Evolutionary conservation across 2,329 filamentous ascomycete species (phyloP).

Genomic region (Botrytis sinoallii): DNA sequence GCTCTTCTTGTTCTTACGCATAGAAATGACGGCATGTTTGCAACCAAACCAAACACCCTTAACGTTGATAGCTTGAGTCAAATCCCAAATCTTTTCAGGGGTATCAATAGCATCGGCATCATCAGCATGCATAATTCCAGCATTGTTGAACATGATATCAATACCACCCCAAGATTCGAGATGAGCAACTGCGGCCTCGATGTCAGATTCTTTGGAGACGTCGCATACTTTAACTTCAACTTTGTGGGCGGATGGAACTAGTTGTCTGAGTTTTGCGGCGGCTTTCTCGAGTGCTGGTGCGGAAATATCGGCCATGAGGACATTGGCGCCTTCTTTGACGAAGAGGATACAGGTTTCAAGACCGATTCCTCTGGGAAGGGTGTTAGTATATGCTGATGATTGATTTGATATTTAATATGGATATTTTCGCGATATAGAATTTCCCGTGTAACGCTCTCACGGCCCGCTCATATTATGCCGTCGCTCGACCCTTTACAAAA

Average conservation of each 20-base stretch:
- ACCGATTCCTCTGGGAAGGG: slow-evolving; percentile 59
- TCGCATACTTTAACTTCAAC: slow-evolving; percentile 55
- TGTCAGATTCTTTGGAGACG: slow-evolving; percentile 65
- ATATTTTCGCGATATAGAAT: neutral
- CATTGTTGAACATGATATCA: slow-evolving; percentile 78
- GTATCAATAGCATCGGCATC: slow-evolving; percentile 64
- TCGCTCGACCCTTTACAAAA: neutral
- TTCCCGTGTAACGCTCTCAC: neutral
- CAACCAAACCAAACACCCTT: slow-evolving; percentile 76
- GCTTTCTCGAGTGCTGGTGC: slow-evolving; percentile 61
- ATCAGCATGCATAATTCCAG: slow-evolving; percentile 72
- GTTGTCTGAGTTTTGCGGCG: slow-evolving; percentile 55
- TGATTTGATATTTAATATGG: neutral
- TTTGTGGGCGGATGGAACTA: slow-evolving; percentile 50
- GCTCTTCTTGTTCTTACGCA: slow-evolving; percentile 65
- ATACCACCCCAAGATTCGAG: slow-evolving; percentile 68
- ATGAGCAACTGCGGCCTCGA: slow-evolving; percentile 58
- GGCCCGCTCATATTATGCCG: neutral
- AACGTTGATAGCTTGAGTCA: slow-evolving; percentile 73
- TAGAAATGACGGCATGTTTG: slow-evolving; percentile 68
- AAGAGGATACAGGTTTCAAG: slow-evolving; percentile 73
- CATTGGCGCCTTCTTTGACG: slow-evolving; percentile 65
- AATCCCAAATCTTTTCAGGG: slow-evolving; percentile 71
- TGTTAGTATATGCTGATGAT: neutral
- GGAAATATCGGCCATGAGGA: slow-evolving; percentile 70